Evolutionary conservation across 176 grass and related monocot genomes (phyloP), one percentile per base, ranked within the genome.

Genomic region (Pharus latifolius): DNA sequence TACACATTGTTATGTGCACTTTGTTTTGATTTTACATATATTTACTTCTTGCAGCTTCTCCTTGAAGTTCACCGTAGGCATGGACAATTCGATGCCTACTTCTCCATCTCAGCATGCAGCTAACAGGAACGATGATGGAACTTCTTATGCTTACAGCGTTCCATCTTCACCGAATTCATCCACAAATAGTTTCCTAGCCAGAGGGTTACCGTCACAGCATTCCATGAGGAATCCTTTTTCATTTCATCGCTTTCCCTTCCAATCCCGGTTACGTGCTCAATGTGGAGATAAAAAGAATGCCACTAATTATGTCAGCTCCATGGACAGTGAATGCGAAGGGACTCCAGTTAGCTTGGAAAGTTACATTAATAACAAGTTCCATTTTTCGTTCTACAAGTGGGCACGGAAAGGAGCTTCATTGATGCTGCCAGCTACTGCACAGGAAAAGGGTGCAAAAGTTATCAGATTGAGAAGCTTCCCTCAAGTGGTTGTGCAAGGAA

Each of bases 321-420:
- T 82, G 65, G 89, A 72, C 22, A 85, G 70, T 72, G 85, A 82
- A 60, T 68, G 13, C 46, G 81, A 88, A 69, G 68, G 75, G 23
- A 74, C 79, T 79, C 56, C 73, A 64, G 49, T 35, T 59, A 87
- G 74, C 56, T 43, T 84, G 26, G 83, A 89, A 54, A 86, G 37
- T 78, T 77, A 74, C 34, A 76, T 77, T 31, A 82, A 20, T 64
- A 76, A 60, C 56, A 70, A 88, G 26, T 94, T 94, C 49, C 90
- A 99, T 80, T 99, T 99, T 78, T 91, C 95, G 10, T 85, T 94
- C 48, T 91, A 91, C 18, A 94, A 78, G 55, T 99, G 95, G 95
- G 87, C 76, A 3, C 76, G 87, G 33, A 91, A 91, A 91, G 90
- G 95, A 32, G 84, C 83, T 41, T 78, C 81, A 19, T 81, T 99